Conservation (phyloP, 1,139 yeast genomes). For the Debaryomycetaceae sp. region DNA sequence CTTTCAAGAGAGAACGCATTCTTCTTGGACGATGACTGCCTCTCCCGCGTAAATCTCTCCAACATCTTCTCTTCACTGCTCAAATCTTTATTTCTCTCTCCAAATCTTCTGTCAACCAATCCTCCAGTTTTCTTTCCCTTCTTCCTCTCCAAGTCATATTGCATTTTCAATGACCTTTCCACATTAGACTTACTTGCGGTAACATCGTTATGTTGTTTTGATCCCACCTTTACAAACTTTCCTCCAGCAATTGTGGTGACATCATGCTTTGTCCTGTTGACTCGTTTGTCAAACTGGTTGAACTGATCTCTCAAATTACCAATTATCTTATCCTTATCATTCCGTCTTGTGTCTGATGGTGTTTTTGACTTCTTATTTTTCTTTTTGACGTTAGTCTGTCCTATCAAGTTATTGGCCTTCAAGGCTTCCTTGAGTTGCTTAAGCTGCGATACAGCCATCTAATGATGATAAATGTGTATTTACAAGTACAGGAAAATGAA, state of each 20-base stretch:
- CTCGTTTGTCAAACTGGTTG: constrained; percentile 83
- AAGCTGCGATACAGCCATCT: constrained; percentile 88
- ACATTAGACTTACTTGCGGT: constrained; percentile 64
- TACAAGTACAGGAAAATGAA: not conserved
- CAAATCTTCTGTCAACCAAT: constrained; percentile 82
- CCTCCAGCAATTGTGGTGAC: constrained; percentile 55
- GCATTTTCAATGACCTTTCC: constrained; percentile 67
- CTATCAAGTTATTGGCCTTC: constrained; percentile 75
- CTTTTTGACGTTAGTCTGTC: constrained; percentile 66
- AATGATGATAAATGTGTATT: not conserved
- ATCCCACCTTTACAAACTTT: constrained; percentile 55
- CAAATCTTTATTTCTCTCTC: constrained; percentile 72
- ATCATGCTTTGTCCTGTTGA: constrained; percentile 65
- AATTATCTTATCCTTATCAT: constrained; percentile 57
- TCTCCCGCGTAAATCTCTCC: constrained; percentile 88
- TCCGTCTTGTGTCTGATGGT: constrained; percentile 68
- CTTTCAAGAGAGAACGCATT: constrained; percentile 60
- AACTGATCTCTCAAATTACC: constrained; percentile 71
- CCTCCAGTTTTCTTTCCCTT: constrained; percentile 74
- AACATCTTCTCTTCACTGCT: constrained; percentile 91
- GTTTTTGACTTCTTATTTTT: constrained; percentile 51
- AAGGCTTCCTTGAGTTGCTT: constrained; percentile 77
- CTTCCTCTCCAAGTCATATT: constrained; percentile 61
- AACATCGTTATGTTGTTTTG: constrained; percentile 39
- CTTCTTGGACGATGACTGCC: constrained; percentile 56